Evolutionary conservation across 495 filamentous ascomycete species (phyloP).

Genomic region (Neurospora sp.): DNA sequence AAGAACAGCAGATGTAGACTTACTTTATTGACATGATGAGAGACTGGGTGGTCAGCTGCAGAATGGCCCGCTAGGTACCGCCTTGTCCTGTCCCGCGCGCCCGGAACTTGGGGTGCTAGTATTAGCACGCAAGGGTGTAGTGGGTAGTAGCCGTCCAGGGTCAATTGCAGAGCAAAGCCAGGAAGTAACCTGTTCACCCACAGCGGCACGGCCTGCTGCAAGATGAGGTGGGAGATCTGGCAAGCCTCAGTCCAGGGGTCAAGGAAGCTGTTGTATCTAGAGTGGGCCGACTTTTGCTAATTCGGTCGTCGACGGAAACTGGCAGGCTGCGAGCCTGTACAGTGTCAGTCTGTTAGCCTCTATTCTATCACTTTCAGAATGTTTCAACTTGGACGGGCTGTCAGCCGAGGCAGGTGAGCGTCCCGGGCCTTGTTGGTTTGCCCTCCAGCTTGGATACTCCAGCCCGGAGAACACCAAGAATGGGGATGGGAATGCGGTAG

Average conservation of each 20-base stretch:
- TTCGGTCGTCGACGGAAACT: background rate
- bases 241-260: constrained; percentile 1
- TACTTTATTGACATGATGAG: constrained; percentile 62
- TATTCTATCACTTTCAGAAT: background rate
- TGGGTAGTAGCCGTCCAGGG: constrained; percentile 10
- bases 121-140: constrained; percentile 20
- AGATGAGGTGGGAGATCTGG: constrained; percentile 17
- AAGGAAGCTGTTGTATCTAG: constrained; percentile 6
- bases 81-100: constrained; percentile 21
- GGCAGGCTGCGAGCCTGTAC: background rate
- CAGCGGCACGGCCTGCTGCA: constrained; percentile 13
- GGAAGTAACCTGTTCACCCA: constrained; percentile 15
- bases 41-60: constrained; percentile 34
- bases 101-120: constrained; percentile 7
- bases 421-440: background rate
- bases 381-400: background rate
- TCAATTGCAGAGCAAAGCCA: background rate
- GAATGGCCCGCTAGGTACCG: constrained; percentile 17
- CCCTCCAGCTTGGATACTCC: background rate
- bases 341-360: background rate
- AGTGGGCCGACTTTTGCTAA: constrained; percentile 9
- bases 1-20: constrained; percentile 26
- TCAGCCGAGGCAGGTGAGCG: background rate
- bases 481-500: background rate
- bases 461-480: background rate